These are phyloP conservation scores for Phytophthora citrophthora DNA, from an alignment of 352 stramenopile species.

Conservation along the genomic window DNA sequence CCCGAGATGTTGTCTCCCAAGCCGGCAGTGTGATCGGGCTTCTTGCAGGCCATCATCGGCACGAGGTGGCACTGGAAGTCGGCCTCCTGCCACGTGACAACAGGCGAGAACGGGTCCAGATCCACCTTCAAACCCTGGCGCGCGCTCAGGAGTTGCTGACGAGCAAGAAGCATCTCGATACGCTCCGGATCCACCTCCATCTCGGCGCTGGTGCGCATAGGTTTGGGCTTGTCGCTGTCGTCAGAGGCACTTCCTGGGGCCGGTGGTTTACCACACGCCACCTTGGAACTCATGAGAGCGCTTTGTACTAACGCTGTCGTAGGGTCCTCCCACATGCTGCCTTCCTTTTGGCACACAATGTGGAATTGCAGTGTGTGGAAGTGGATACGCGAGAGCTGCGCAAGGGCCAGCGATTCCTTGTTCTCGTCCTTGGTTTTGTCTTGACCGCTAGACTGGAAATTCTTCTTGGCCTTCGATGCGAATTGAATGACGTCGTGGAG, in stretches of 20 bases:
- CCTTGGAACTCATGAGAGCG: slow-evolving; percentile 83
- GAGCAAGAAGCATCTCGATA: slow-evolving; percentile 68
- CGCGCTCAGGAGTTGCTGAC: slow-evolving; percentile 63
- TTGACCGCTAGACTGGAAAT: slow-evolving; percentile 41
- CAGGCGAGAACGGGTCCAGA: slow-evolving; percentile 70
- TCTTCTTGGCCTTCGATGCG: slow-evolving; percentile 48
- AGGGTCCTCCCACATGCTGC: slow-evolving; percentile 71
- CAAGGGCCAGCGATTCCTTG: slow-evolving; percentile 50
- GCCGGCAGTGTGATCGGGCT: slow-evolving; percentile 79
- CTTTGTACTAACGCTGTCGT: slow-evolving; percentile 76
- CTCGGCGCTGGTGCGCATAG: slow-evolving; percentile 59
- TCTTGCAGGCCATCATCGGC: slow-evolving; percentile 85
- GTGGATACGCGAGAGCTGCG: slow-evolving; percentile 79
- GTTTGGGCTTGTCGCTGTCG: slow-evolving; percentile 22
- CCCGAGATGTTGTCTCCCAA: slow-evolving; percentile 89
- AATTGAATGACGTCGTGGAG: slow-evolving; percentile 76
- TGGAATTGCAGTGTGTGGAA: slow-evolving; percentile 90
- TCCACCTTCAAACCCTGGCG: slow-evolving; percentile 58
- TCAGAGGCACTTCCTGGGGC: slow-evolving; percentile 25
- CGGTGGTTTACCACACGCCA: slow-evolving; percentile 74
- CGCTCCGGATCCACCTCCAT: slow-evolving; percentile 81
- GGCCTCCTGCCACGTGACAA: slow-evolving; percentile 72
- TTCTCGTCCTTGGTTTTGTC: slow-evolving; percentile 20
- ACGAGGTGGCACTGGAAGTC: slow-evolving; percentile 81
- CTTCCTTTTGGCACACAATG: slow-evolving; percentile 79